These are phyloP conservation scores for Rhizomucor miehei DNA, from an alignment of 371 early-diverging fungal species.

Conservation along the genomic window DNA sequence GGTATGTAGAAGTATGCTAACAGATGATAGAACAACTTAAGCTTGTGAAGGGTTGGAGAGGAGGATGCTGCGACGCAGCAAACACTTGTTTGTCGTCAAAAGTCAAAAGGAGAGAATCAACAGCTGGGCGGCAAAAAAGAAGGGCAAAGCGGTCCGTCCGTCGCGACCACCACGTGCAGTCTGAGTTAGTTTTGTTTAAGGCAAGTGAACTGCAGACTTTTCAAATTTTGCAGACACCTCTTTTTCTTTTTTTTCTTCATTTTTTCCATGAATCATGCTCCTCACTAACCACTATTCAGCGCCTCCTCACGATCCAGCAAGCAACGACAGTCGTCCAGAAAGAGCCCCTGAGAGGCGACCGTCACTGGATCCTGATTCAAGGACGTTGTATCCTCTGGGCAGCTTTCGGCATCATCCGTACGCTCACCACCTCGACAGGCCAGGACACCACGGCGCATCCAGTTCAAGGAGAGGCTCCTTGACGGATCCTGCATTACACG, in stretches of 20 bases:
- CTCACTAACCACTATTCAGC: constrained; percentile 18
- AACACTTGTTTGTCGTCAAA: too few relatives aligned
- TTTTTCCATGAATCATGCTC: constrained; percentile 10
- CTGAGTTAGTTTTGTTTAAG: too few relatives aligned
- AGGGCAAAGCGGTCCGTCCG: too few relatives aligned
- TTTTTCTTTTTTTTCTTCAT: constrained; percentile 4
- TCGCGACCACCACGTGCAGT: too few relatives aligned
- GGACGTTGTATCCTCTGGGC: constrained; percentile 16
- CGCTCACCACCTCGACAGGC: constrained; percentile 18
- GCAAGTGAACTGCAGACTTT: background rate
- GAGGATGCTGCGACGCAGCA: too few relatives aligned
- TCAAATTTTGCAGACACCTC: constrained; percentile 3
- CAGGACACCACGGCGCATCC: constrained; percentile 15
- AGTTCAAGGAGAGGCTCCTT: constrained; percentile 32
- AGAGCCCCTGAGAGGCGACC: constrained; percentile 11
- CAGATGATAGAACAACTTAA: too few relatives aligned
- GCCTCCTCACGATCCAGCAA: constrained; percentile 9
- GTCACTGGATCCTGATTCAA: constrained; percentile 19
- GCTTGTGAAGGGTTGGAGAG: too few relatives aligned
- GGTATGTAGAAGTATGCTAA: too few relatives aligned
- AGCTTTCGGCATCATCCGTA: constrained; percentile 27
- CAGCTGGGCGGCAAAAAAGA: too few relatives aligned
- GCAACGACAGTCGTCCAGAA: background rate
- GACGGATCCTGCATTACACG: constrained; percentile 26
- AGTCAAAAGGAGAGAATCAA: too few relatives aligned